Percentiles rank a stretch among this genome's conserved stretches.
Evolutionary conservation across 345 rosid genomes (phyloP).

Genomic region (Eucalyptus brandiana): DNA sequence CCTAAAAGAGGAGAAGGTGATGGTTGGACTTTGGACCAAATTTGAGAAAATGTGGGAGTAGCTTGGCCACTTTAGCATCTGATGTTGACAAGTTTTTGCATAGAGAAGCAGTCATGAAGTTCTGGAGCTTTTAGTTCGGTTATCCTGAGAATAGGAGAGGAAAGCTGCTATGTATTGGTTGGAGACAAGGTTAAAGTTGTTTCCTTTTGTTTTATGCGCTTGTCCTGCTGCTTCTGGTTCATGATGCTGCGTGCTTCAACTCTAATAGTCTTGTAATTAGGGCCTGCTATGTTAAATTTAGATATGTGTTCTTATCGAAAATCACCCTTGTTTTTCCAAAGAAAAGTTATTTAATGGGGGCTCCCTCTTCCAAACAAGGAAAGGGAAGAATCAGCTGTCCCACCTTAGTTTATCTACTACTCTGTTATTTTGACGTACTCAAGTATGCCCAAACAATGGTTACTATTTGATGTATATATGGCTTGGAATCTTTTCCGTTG

Average conservation of each 20-base stretch:
- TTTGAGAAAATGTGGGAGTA: background rate
- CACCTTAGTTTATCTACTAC: background rate
- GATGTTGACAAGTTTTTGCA: background rate
- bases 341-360: background rate
- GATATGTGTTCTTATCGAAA: background rate
- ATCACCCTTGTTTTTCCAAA: background rate
- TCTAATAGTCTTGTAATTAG: background rate
- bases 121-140: background rate
- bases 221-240: background rate
- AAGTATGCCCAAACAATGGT: background rate
- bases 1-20: background rate
- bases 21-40: background rate
- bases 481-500: background rate
- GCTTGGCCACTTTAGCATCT: background rate
- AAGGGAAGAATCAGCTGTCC: background rate
- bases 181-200: background rate
- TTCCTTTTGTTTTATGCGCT: background rate
- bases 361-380: background rate
- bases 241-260: background rate
- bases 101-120: background rate
- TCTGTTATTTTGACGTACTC: background rate
- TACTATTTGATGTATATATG: background rate
- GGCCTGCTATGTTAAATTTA: background rate
- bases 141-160: background rate
- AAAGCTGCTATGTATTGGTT: background rate